Evolutionary conservation across 83 land plant species (phyloP).

Genomic region (Larix sibirica): DNA sequence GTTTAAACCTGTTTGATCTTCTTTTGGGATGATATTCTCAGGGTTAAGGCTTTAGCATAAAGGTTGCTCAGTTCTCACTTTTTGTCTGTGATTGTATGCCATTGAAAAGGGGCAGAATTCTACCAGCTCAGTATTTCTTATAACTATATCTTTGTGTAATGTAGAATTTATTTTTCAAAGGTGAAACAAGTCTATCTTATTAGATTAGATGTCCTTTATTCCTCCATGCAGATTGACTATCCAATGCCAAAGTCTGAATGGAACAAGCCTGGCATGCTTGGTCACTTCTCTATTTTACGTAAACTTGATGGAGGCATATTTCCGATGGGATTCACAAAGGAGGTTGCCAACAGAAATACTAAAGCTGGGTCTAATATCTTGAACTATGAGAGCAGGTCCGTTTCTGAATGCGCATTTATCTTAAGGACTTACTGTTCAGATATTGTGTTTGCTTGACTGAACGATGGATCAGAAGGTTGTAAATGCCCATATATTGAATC

Average conservation of each 20-base stretch:
- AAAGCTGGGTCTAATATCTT: conserved; percentile 68
- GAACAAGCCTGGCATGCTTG: conserved; percentile 70
- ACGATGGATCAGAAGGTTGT: neutral
- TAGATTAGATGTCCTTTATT: neutral
- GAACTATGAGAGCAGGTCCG: conserved; percentile 76
- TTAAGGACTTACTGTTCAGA: neutral
- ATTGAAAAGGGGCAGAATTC: neutral
- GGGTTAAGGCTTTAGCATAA: neutral
- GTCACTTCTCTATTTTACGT: conserved; percentile 87
- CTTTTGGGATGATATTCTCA: neutral
- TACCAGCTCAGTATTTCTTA: neutral
- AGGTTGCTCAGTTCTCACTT: neutral
- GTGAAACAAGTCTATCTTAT: too few species aligned
- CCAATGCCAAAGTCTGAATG: conserved; percentile 94
- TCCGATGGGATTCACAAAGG: conserved; percentile 87
- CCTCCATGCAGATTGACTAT: conserved; percentile 66
- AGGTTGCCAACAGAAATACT: conserved; percentile 70
- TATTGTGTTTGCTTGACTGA: neutral
- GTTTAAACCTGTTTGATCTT: neutral
- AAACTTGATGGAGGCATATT: conserved; percentile 93
- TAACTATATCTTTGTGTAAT: too few species aligned
- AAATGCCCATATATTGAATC: neutral
- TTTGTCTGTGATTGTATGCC: neutral
- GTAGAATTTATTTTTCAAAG: too few species aligned
- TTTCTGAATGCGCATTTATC: neutral